Evolutionary conservation across 2,329 filamentous ascomycete genomes (phyloP).

Genomic region (Ceratocystiopsis brevicomis): DNA sequence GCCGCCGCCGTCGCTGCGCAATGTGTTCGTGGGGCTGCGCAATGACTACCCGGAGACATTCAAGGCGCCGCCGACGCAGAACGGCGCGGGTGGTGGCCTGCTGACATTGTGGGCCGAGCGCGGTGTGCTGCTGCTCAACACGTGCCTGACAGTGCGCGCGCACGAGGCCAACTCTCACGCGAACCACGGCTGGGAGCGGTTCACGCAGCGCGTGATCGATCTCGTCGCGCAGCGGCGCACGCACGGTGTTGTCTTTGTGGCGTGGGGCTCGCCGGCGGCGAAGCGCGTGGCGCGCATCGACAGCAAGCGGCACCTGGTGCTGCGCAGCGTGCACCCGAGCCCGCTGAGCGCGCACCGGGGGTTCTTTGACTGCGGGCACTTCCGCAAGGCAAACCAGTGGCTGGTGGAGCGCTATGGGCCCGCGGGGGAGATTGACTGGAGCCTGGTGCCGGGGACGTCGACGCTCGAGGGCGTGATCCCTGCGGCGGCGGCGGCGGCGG

Average conservation of each 20-base stretch:
- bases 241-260: conserved; percentile 78
- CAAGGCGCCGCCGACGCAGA: conserved; percentile 56
- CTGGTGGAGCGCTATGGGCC: conserved; percentile 57
- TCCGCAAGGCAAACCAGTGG: conserved; percentile 72
- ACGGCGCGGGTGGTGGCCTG: conserved; percentile 40
- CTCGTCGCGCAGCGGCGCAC: conserved; percentile 59
- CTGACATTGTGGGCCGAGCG: conserved; percentile 87
- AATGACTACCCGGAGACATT: conserved; percentile 74
- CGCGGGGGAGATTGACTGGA: conserved; percentile 76
- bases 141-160: conserved; percentile 80
- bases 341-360: conserved; percentile 71
- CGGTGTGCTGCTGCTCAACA: conserved; percentile 85
- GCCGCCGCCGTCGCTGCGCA: conserved; percentile 75
- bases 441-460: conserved; percentile 24
- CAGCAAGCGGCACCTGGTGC: conserved; percentile 54
- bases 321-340: conserved; percentile 80
- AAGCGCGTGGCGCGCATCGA: conserved; percentile 62
- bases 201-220: conserved; percentile 86
- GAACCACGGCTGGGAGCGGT: conserved; percentile 75
- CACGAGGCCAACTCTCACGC: conserved; percentile 76
- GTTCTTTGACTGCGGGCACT: conserved; percentile 71
- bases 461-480: conserved; percentile 9
- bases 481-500: background rate
- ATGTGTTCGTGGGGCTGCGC: conserved; percentile 79
- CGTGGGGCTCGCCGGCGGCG: conserved; percentile 76